Evolutionary conservation across 192 early-diverging fungal species (phyloP).

Genomic region (Coemansia sp.): DNA sequence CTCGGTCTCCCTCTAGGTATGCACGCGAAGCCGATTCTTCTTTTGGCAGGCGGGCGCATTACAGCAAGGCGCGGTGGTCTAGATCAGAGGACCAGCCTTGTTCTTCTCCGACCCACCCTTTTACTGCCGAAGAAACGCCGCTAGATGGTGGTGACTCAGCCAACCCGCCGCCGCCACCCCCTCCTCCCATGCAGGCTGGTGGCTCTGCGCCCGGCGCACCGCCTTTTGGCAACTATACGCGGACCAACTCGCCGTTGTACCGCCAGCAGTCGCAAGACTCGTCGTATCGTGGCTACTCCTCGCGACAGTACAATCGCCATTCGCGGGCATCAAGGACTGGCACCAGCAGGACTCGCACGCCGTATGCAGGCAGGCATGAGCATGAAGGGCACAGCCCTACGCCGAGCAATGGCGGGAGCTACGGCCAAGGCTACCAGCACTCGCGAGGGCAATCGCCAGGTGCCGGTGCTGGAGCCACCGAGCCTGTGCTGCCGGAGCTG

Average conservation of each 20-base stretch:
- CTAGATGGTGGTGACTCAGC: not conserved
- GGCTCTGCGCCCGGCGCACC: constrained; percentile 9
- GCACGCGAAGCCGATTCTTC: constrained; percentile 11
- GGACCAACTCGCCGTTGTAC: constrained; percentile 8
- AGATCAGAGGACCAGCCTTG: not conserved
- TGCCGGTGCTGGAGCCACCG: not conserved
- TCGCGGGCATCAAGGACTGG: constrained; percentile 28
- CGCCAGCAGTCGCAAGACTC: constrained; percentile 16
- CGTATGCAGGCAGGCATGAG: constrained; percentile 20
- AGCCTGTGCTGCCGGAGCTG: constrained; percentile 9
- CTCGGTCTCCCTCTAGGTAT: constrained; percentile 20
- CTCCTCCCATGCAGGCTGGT: constrained; percentile 16
- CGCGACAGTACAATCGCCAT: constrained; percentile 17
- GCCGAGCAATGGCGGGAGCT: constrained; percentile 16
- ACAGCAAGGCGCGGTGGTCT: constrained; percentile 20
- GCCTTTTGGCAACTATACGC: not conserved
- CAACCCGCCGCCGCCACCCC: constrained; percentile 19
- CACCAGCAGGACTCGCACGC: constrained; percentile 14
- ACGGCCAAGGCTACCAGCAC: constrained; percentile 10
- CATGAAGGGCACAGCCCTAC: constrained; percentile 29
- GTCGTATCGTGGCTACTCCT: constrained; percentile 27
- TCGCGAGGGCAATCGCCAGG: constrained; percentile 36
- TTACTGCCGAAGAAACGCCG: not conserved
- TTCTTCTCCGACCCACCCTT: not conserved
- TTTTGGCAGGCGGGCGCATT: constrained; percentile 9